Conservation (phyloP, 2,329 filamentous ascomycete species). For the Leptographium lundbergii region DNA sequence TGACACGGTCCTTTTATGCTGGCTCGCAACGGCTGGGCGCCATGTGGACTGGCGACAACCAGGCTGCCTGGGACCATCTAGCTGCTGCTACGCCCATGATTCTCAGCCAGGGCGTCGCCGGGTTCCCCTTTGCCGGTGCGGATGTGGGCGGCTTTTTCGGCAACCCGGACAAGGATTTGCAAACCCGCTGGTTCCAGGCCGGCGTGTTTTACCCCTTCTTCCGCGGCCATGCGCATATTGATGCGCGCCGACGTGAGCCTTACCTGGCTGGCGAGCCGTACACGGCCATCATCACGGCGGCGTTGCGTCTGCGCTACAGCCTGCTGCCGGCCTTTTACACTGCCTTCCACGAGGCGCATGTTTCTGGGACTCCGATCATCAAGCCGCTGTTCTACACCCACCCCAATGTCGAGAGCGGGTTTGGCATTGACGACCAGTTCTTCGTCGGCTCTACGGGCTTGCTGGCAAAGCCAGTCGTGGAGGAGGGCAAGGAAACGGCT, state of each 20-base stretch:
- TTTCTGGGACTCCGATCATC: constrained; percentile 74
- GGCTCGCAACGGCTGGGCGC: constrained; percentile 82
- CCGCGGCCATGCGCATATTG: constrained; percentile 93
- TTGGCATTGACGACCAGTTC: constrained; percentile 82
- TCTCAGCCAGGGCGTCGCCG: constrained; percentile 80
- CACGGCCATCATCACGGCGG: constrained; percentile 73
- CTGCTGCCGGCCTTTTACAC: constrained; percentile 94
- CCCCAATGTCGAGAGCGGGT: constrained; percentile 74
- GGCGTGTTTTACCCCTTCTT: constrained; percentile 98
- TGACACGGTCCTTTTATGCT: constrained; percentile 86
- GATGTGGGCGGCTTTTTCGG: constrained; percentile 98
- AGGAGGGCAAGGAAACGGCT: constrained; percentile 57
- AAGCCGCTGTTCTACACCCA: constrained; percentile 89
- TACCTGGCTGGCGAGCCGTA: constrained; percentile 81
- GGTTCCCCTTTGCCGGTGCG: constrained; percentile 86
- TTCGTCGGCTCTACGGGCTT: constrained; percentile 82
- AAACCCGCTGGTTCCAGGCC: constrained; percentile 91
- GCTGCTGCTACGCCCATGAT: constrained; percentile 89
- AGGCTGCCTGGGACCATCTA: constrained; percentile 83
- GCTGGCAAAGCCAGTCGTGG: constrained; percentile 81
- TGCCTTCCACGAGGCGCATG: constrained; percentile 80
- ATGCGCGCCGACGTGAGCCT: constrained; percentile 85
- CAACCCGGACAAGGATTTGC: constrained; percentile 83
- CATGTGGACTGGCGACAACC: constrained; percentile 99
- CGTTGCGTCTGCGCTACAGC: constrained; percentile 77